Percentiles rank a stretch among this genome's conserved stretches.
Evolutionary conservation across 495 filamentous ascomycete species (phyloP).

Genomic region (Neurospora intermedia): DNA sequence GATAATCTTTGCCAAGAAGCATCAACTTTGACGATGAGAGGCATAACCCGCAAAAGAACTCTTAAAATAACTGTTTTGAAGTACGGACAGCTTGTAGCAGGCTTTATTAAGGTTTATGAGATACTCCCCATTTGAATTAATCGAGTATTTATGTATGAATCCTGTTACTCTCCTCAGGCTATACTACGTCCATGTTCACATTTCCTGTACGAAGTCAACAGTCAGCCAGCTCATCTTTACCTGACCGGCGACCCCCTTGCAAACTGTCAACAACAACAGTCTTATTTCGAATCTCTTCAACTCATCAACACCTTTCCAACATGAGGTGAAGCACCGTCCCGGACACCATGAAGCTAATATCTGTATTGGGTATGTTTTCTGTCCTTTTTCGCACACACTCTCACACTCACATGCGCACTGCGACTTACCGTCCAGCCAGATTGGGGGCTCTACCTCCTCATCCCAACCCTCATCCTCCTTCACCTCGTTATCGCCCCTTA

Average conservation of each 20-base stretch:
- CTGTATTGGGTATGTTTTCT: not conserved
- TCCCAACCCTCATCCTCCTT: constrained; percentile 57
- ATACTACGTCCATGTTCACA: too few species aligned
- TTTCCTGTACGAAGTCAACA: not conserved
- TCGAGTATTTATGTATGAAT: too few species aligned
- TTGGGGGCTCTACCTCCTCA: constrained; percentile 39
- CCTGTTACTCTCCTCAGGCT: too few species aligned
- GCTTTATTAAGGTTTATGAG: too few species aligned
- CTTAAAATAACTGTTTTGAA: too few species aligned
- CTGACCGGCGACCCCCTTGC: not conserved
- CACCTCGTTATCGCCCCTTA: constrained; percentile 78
- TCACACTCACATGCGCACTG: not conserved
- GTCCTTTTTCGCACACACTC: not conserved
- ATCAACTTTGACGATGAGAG: not conserved
- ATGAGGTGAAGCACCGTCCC: not conserved
- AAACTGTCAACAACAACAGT: not conserved
- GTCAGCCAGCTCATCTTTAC: not conserved
- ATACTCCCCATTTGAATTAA: too few species aligned
- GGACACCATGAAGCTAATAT: not conserved
- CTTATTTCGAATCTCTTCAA: not conserved
- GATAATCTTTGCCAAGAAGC: not conserved
- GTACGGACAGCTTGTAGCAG: too few species aligned
- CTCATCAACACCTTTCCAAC: not conserved
- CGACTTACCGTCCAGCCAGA: constrained; percentile 26
- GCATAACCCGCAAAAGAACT: not conserved